These are phyloP conservation scores for Schoenoplectus triqueter DNA, from an alignment of 202 grass and related monocot species.

Conservation along the genomic window DNA sequence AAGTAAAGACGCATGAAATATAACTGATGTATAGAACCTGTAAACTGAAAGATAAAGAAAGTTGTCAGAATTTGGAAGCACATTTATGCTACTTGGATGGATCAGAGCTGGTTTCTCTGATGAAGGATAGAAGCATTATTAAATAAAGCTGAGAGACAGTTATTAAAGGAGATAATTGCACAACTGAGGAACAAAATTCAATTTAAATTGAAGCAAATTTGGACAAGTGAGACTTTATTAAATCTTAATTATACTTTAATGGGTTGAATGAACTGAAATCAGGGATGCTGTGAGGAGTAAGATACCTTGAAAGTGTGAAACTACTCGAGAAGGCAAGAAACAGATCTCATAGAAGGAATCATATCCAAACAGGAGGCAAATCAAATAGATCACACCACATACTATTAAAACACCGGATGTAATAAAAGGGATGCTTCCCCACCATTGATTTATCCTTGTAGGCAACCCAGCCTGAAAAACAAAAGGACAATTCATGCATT, in stretches of 20 bases:
- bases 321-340: constrained; percentile 78
- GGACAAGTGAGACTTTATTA: neutral
- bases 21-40: constrained; percentile 84
- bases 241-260: neutral
- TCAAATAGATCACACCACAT: constrained; percentile 71
- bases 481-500: constrained; percentile 20
- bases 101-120: neutral
- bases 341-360: constrained; percentile 83
- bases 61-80: constrained; percentile 34
- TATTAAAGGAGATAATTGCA: constrained; percentile 16
- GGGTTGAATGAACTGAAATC: neutral
- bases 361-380: constrained; percentile 87
- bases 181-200: neutral
- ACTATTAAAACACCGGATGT: constrained; percentile 75
- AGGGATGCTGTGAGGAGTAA: neutral
- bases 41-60: constrained; percentile 62
- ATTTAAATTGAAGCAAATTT: constrained; percentile 10
- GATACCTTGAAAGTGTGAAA: constrained; percentile 87
- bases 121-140: neutral
- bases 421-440: constrained; percentile 84
- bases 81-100: constrained; percentile 1
- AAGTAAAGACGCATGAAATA: constrained; percentile 91
- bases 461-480: constrained; percentile 67
- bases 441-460: constrained; percentile 89
- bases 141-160: constrained; percentile 6